Conservation (phyloP, 2,329 filamentous ascomycete species). For the Ampelomyces quisqualis region DNA sequence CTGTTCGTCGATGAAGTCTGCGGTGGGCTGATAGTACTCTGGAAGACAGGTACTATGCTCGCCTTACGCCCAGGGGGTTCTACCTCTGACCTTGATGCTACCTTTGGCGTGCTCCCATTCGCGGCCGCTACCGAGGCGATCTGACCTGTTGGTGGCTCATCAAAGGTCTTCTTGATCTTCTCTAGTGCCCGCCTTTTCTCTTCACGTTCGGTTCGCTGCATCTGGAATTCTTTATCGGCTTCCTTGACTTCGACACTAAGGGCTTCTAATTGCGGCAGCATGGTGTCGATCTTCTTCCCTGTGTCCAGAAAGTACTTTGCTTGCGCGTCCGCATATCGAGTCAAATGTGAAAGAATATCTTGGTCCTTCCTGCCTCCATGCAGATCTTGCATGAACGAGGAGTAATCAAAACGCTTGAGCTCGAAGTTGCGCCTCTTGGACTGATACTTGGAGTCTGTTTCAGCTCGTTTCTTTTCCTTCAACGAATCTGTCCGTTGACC, state of each 20-base stretch:
- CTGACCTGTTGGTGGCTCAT: conserved; percentile 32
- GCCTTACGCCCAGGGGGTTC: conserved; percentile 34
- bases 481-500: conserved; percentile 92
- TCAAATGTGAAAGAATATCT: conserved; percentile 90
- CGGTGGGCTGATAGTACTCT: conserved; percentile 38
- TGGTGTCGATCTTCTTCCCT: conserved; percentile 81
- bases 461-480: conserved; percentile 94
- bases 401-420: conserved; percentile 97
- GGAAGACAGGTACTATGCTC: conserved; percentile 38
- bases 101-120: conserved; percentile 27
- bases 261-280: conserved; percentile 87
- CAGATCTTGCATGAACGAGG: conserved; percentile 98
- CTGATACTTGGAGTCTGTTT: conserved; percentile 96
- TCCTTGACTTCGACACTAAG: conserved; percentile 85
- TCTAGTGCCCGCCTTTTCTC: conserved; percentile 89
- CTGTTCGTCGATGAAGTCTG: conserved; percentile 26
- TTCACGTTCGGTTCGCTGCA: conserved; percentile 90
- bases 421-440: conserved; percentile 92
- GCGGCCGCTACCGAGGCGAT: conserved; percentile 23
- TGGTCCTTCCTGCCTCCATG: conserved; percentile 98
- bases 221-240: conserved; percentile 94
- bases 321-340: conserved; percentile 89
- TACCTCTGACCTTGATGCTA: conserved; percentile 24
- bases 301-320: conserved; percentile 78
- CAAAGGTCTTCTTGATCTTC: conserved; percentile 67